Evolutionary conservation across 306 rosid genomes (phyloP), one percentile per base, ranked within the genome.

Genomic region (Neltuma alba): DNA sequence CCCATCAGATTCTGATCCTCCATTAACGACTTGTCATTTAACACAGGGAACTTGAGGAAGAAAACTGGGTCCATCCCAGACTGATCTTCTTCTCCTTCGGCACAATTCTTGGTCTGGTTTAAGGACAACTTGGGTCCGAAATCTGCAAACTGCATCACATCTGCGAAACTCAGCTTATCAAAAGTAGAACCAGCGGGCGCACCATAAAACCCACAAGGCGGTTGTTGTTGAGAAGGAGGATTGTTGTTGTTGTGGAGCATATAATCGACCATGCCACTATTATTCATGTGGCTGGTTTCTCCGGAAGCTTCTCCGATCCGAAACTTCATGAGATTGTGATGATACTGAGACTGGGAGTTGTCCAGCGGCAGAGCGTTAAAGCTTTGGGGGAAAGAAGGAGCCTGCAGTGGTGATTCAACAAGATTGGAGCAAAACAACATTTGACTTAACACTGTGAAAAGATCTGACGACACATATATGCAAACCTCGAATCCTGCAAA

Each of bases 111-210:
- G 78, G 80, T 61, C 74, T 92, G 98, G 77, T 90, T 90, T 23
- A 94, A 78, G 40, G 89, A 92, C 52, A 93, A 42, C 62, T 93
- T 93, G 25, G 97, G 97, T 20, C 98, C 98, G 18, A 93, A 93
- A 85, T 93, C 98, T 7, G 98, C 94, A 45, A 94, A 94, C 86
- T 94, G 96, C 98, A 94, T 92, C 81, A 92, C 97, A 44, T 94
- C 98, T 3, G 94, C 94, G 38, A 94, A 92, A 79, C 91, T 92
- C 62, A 92, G 73, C 37, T 91, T 93, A 52, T 93, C 98, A 25
- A 86, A 86, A 54, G 90, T 85, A 8, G 45, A 65, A 63, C 13
- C 6, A 8, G 16, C 12, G 1, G 70, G 65, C 12, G 83, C 33
- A 40, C 81, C 84, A 44, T 85, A 83, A 81, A 87, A 85, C 23